Base-by-base conservation (phyloP, 2,329 filamentous ascomycete genomes). In the Fusarium nisikadoi region DNA sequence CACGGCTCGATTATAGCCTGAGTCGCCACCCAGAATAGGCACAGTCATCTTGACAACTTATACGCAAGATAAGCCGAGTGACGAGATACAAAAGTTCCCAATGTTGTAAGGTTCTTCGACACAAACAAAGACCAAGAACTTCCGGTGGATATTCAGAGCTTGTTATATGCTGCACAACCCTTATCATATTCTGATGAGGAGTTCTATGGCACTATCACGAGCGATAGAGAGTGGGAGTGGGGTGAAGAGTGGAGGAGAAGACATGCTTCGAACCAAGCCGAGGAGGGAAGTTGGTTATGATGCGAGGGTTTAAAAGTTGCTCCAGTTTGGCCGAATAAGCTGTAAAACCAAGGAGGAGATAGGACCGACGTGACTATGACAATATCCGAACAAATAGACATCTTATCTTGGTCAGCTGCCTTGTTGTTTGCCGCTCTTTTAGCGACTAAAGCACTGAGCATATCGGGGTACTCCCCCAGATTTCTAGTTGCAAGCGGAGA, bases 1-100 rank as follows among this genome's bases (percentile, higher is more conserved):
- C 23, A 94, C 85, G 36, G 82, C 81, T 62, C 80, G 79, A 78
- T 92, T 89, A 79, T 93, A 93, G 71, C 49, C 56, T n/a, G 53
- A 50, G 29, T 65, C 42, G 46, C 52, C 65, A 52, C 56, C 29
- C 38, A 36, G n/a, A 52, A 41, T 52, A 36, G 39, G 27, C 20
- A 41, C 33, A 13, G 46, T 39, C 65, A 72, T 72, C 17, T 70
- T 39, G 27, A 14, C 42, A 33, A 17, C 35, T 19, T 42, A 19
- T 38, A 6, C 45, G 35, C 8, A 29, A 53, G 27, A 29, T 16
- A 47, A 35, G 31, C 17, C 17, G 31, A 55, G 33, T 29, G 31
- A 29, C 23, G 19, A 29, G 10, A 27, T 35, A 42, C 27, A 20
- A 17, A 39, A 13, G 20, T 39, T 14, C 31, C 23, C 16, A 10